Evolutionary conservation across 2,329 filamentous ascomycete genomes (phyloP), one percentile per base, ranked within the genome.

Genomic region (Nakataea oryzae): DNA sequence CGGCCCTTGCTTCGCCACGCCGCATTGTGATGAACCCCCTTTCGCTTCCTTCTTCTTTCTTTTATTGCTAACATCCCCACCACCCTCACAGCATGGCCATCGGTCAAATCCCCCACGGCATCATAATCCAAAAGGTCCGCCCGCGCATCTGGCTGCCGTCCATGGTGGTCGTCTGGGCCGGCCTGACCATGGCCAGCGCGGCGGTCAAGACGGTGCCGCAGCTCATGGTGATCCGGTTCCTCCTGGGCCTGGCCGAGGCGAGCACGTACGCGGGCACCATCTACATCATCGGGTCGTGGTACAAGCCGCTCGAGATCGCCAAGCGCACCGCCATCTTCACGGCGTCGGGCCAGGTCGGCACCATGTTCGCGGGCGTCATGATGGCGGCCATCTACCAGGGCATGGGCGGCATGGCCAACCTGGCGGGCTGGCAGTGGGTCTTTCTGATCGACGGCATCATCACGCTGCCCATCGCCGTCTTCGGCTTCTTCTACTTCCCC

Each of bases 141-240:
- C 86, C 86, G 2, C 78, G 85, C 21, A 76, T 83, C 64, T 88
- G 83, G 75, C 86, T 86, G 67, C 86, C 85, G 0, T 67, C 75
- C 32, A 86, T 86, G 79, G 86, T 87, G 80, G 63, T 86, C 26
- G 68, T 83, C 62, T 89, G 86, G 87, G 85, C 81, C 2, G 75
- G 77, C 0, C 72, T 89, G 29, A 89, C 86, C 2, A 86, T 88
- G 82, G 74, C 78, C 47, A 86, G 83, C 1, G 83, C 82, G 1
- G 76, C 79, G 3, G 78, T 74, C 0, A 77, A 81, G 8, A 76
- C 74, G 3, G 81, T 82, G 0, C 73, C 77, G 64, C 71, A 79
- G 57, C 83, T 87, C 67, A 85, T 85, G 79, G 83, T 78, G 1
- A 84, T 86, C 65, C 79, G 84, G 3, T 81, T 81, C 72, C 79